These are phyloP conservation scores for Microdochium trichocladiopsis DNA, from an alignment of 2,329 filamentous ascomycete genomes.

Conservation along the genomic window DNA sequence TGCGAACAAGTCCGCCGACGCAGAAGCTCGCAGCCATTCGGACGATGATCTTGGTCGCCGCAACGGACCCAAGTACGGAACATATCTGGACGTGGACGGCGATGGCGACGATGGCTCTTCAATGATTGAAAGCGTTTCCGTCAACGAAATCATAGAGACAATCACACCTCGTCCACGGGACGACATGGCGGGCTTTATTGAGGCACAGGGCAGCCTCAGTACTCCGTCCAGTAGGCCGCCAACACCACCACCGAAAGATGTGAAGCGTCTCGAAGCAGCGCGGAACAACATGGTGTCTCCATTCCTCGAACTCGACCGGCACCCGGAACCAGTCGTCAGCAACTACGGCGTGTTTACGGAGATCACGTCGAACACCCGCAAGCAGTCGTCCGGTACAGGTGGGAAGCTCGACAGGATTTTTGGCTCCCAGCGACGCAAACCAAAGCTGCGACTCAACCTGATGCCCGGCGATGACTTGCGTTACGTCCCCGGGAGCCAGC, in stretches of 20 bases:
- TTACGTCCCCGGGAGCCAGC: background rate
- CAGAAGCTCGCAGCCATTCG: conserved; percentile 9
- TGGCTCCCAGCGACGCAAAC: conserved; percentile 4
- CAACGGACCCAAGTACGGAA: background rate
- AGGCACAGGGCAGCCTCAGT: background rate
- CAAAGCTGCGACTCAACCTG: background rate
- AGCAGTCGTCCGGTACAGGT: background rate
- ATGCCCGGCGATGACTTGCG: background rate
- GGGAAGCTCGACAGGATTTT: background rate
- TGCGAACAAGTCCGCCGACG: conserved; percentile 10
- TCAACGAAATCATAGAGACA: conserved; percentile 10
- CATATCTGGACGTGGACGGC: background rate
- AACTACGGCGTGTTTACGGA: conserved; percentile 16
- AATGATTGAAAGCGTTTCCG: conserved; percentile 1
- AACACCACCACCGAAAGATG: conserved; percentile 22
- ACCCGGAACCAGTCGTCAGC: conserved; percentile 7
- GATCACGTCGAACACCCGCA: conserved; percentile 10
- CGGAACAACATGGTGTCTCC: conserved; percentile 16
- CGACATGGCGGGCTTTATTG: background rate
- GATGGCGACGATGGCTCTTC: background rate
- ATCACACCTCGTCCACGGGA: background rate
- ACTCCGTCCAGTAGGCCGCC: conserved; percentile 18
- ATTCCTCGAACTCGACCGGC: conserved; percentile 8
- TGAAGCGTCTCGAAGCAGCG: conserved; percentile 16
- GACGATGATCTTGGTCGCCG: conserved; percentile 14